These are phyloP conservation scores for Alloteropsis semialata DNA, from an alignment of 176 grass and related monocot genomes.

Conservation along the genomic window DNA sequence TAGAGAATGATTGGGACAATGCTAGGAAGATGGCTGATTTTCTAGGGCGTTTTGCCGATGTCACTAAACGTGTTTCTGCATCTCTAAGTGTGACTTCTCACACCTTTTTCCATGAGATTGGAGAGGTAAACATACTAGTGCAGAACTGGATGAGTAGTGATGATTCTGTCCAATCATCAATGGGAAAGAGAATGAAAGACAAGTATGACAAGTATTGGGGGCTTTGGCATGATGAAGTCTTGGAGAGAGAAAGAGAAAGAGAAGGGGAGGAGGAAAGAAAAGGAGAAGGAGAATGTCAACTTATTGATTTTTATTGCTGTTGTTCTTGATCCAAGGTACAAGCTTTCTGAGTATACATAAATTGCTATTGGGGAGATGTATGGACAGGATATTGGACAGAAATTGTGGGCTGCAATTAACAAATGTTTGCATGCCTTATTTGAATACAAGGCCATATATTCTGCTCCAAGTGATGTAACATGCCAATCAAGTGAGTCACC, in stretches of 20 bases:
- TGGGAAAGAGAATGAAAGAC: neutral
- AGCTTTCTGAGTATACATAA: neutral
- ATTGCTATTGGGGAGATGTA: neutral
- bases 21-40: too few species aligned
- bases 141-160: neutral
- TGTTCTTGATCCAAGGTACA: neutral
- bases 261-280: too few species aligned
- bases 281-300: neutral
- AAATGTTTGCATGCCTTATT: neutral
- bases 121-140: neutral
- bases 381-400: neutral
- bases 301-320: neutral
- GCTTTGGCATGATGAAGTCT: neutral
- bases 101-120: neutral
- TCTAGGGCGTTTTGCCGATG: neutral
- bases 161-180: neutral
- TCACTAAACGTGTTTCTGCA: neutral
- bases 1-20: neutral
- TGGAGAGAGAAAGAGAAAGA: neutral
- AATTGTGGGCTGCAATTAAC: neutral
- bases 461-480: neutral
- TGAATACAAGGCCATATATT: neutral
- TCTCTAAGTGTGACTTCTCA: too few species aligned
- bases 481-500: neutral
- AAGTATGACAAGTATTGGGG: too few species aligned